A percentile compares a stretch with the other conserved stretches of the same genome.
These are phyloP conservation scores for Nothophytophthora sp. DNA, from an alignment of 352 stramenopile genomes.

Conservation along the genomic window DNA sequence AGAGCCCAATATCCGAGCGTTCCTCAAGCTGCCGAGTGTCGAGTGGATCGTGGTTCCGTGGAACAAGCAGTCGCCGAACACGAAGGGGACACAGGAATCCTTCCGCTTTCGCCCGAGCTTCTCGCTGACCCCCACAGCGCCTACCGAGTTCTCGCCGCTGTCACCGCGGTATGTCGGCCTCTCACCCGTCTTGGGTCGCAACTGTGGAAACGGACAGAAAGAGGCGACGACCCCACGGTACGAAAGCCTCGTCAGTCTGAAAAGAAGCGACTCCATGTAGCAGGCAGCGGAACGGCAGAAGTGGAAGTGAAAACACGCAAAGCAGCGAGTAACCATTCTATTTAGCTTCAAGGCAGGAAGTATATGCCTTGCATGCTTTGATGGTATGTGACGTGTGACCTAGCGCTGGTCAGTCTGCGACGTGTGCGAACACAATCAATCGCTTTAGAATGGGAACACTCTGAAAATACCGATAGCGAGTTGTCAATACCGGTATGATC, in stretches of 20 bases:
- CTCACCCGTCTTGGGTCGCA: constrained; percentile 25
- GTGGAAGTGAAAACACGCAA: neutral
- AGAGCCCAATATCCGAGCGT: constrained; percentile 63
- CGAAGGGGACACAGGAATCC: constrained; percentile 6
- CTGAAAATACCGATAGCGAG: too few species aligned
- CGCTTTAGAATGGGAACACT: too few species aligned
- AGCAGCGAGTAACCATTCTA: too few species aligned
- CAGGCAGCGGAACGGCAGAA: too few species aligned
- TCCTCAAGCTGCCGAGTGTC: constrained; percentile 66
- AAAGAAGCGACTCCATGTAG: constrained; percentile 64
- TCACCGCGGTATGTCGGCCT: constrained; percentile 23
- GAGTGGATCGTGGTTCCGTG: constrained; percentile 72
- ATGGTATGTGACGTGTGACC: too few species aligned
- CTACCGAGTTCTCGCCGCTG: constrained; percentile 27
- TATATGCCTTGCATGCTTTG: too few species aligned
- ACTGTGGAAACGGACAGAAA: constrained; percentile 5
- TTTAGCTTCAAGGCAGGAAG: too few species aligned
- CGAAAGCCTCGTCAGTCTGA: constrained; percentile 31
- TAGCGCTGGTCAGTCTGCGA: too few species aligned
- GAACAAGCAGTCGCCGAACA: constrained; percentile 23
- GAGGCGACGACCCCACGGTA: constrained; percentile 28
- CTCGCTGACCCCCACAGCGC: constrained; percentile 22
- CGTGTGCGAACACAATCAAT: too few species aligned
- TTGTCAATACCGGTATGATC: too few species aligned
- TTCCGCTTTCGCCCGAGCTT: constrained; percentile 22